phyloP scores from a whole-genome alignment of 371 early-diverging fungal species.

The Mortierella sp. region DNA sequence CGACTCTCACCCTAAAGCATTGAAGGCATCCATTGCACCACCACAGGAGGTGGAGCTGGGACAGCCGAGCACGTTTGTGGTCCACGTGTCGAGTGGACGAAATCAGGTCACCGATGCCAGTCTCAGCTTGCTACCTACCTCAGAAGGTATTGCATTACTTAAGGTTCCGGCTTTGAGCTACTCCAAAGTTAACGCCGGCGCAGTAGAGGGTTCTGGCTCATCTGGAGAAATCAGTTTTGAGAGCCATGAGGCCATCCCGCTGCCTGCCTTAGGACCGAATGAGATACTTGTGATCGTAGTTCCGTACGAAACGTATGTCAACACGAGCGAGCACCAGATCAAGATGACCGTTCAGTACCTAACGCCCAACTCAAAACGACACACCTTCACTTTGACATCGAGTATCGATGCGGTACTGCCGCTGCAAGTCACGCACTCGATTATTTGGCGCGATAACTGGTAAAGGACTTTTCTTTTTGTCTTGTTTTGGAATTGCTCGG shows the following conservation, averaged over 20 bases:
- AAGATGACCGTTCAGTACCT: constrained; percentile 38
- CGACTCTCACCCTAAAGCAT: constrained; percentile 59
- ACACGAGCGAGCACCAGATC: constrained; percentile 67
- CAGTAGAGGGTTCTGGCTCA: constrained; percentile 15
- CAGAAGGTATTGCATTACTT: constrained; percentile 49
- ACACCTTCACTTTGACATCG: constrained; percentile 64
- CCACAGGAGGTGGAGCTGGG: constrained; percentile 53
- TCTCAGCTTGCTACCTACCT: constrained; percentile 39
- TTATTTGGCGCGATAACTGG: constrained; percentile 70
- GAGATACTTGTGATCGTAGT: constrained; percentile 64
- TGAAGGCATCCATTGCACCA: constrained; percentile 49
- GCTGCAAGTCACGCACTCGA: constrained; percentile 65
- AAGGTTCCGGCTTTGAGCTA: constrained; percentile 19
- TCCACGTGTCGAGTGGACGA: constrained; percentile 53
- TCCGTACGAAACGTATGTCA: constrained; percentile 64
- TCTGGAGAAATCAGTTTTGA: constrained; percentile 59
- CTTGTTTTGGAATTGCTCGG: too few species aligned
- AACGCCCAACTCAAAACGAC: constrained; percentile 58
- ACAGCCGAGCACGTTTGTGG: constrained; percentile 47
- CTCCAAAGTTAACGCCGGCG: constrained; percentile 20
- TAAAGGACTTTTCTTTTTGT: constrained; percentile 25
- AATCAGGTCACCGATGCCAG: constrained; percentile 46
- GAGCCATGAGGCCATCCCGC: constrained; percentile 60
- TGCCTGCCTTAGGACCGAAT: constrained; percentile 66
- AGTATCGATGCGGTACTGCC: constrained; percentile 67